Conservation (phyloP, 441 rosid species). For the Theobroma grandiflorum region DNA sequence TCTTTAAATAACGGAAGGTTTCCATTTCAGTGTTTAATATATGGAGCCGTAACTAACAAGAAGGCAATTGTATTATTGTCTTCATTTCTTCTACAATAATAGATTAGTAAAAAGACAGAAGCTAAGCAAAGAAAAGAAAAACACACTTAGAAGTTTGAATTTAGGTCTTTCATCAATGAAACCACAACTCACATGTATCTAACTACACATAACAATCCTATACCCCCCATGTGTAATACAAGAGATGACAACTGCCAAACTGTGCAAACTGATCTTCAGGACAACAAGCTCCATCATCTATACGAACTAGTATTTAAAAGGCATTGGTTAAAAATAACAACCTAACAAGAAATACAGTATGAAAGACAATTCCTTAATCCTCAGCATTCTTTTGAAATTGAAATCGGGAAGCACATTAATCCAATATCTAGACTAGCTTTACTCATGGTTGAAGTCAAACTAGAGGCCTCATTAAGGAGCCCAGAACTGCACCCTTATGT, state of each 20-base stretch:
- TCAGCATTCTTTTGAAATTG: not conserved
- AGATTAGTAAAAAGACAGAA: too few species aligned
- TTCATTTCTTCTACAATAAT: too few species aligned
- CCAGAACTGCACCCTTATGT: not conserved
- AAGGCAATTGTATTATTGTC: too few species aligned
- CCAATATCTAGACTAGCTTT: not conserved
- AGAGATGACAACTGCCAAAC: not conserved
- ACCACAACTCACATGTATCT: too few species aligned
- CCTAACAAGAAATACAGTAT: not conserved
- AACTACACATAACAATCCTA: too few species aligned
- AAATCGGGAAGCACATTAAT: not conserved
- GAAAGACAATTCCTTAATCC: not conserved
- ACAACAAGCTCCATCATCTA: not conserved
- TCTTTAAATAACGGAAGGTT: not conserved
- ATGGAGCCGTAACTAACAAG: too few species aligned
- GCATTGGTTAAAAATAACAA: not conserved
- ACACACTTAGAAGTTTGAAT: too few species aligned
- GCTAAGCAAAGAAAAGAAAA: too few species aligned
- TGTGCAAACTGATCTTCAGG: not conserved
- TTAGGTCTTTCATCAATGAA: too few species aligned
- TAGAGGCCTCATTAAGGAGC: not conserved
- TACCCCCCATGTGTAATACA: not conserved
- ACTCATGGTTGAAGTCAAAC: not conserved
- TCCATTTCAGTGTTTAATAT: not conserved
- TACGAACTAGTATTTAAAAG: not conserved